Evolutionary conservation across 164 flowering plant genomes (phyloP).

Genomic region (Vitis rupestris): DNA sequence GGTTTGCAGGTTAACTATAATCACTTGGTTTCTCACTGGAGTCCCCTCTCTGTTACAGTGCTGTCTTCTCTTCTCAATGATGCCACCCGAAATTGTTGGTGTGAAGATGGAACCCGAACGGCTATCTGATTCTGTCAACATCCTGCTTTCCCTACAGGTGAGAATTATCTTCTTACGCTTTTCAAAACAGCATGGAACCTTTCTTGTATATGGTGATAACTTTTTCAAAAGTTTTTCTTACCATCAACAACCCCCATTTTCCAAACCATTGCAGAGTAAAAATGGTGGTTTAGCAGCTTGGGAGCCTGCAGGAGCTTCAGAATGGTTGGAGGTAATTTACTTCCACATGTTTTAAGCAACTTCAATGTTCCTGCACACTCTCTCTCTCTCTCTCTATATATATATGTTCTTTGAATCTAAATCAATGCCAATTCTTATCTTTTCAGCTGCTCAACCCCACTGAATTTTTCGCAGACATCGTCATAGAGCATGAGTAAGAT

Average conservation of each 20-base stretch:
- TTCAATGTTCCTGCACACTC: too few species aligned
- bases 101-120: conserved; percentile 34
- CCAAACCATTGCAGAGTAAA: conserved; percentile 15
- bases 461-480: conserved; percentile 35
- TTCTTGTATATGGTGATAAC: neutral
- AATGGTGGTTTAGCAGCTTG: conserved; percentile 45
- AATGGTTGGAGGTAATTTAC: conserved; percentile 39
- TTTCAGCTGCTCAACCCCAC: conserved; percentile 37
- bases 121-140: conserved; percentile 43
- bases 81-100: conserved; percentile 60
- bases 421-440: neutral
- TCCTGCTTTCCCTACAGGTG: conserved; percentile 56
- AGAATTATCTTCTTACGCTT: neutral
- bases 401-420: neutral
- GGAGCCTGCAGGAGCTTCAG: conserved; percentile 37
- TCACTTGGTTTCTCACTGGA: neutral
- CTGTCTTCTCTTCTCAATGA: conserved; percentile 38
- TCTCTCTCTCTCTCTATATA: too few species aligned
- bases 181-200: too few species aligned
- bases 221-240: neutral
- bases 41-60: conserved; percentile 27
- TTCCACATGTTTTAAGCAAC: neutral
- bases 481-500: conserved; percentile 32
- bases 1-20: neutral
- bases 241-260: neutral